These are phyloP conservation scores for Pyracantha coccinea DNA, from an alignment of 331 rosid genomes.

Conservation along the genomic window DNA sequence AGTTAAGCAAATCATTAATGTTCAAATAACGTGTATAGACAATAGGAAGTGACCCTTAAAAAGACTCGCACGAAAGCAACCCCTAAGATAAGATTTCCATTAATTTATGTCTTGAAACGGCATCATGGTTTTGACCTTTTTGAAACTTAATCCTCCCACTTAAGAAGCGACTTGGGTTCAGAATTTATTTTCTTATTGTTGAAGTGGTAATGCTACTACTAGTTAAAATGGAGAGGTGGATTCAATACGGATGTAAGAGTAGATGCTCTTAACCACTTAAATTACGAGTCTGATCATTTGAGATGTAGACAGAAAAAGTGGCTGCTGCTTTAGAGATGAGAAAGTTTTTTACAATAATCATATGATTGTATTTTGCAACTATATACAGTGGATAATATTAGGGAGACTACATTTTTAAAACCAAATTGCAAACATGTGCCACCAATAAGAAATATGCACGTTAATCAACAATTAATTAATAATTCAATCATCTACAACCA, in stretches of 20 bases:
- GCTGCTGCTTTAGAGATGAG: not conserved
- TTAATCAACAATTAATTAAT: too few species aligned
- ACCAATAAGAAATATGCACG: too few species aligned
- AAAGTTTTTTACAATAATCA: too few species aligned
- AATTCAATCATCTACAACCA: too few species aligned
- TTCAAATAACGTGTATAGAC: not conserved
- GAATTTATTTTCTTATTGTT: not conserved
- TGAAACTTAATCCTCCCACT: not conserved
- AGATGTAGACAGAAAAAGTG: too few species aligned
- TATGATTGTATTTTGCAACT: not conserved
- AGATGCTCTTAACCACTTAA: too few species aligned
- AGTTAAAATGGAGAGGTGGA: not conserved
- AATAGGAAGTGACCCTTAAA: not conserved
- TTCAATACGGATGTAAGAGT: not conserved
- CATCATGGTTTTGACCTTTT: not conserved
- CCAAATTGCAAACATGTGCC: too few species aligned
- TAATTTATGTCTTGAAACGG: not conserved
- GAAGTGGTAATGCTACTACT: not conserved
- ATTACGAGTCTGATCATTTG: too few species aligned
- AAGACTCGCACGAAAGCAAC: conserved; percentile 3
- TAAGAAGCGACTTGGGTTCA: not conserved
- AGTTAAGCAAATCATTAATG: not conserved
- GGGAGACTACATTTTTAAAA: too few species aligned
- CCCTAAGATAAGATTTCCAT: not conserved
- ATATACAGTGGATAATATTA: too few species aligned